Evolutionary conservation across 257 asterid genomes (phyloP).

Genomic region (Nicotiana undulata): DNA sequence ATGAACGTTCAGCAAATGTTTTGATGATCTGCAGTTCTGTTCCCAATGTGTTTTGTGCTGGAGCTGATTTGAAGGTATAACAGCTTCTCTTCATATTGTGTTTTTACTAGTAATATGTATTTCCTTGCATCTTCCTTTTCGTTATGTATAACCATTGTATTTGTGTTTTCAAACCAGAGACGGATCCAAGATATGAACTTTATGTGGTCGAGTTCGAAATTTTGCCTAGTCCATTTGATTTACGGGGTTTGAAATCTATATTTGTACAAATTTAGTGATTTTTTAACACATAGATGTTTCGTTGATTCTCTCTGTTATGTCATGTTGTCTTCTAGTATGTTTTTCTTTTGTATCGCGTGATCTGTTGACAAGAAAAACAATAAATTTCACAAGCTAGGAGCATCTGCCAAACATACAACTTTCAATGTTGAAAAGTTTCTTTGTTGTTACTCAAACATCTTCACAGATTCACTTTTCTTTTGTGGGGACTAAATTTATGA

Average conservation of each 20-base stretch:
- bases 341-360: background rate
- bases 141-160: background rate
- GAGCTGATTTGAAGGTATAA: constrained; percentile 92
- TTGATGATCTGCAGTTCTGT: constrained; percentile 79
- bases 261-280: too few species aligned
- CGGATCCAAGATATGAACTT: too few species aligned
- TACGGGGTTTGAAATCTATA: too few species aligned
- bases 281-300: background rate
- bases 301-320: background rate
- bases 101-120: background rate
- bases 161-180: background rate
- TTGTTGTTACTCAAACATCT: background rate
- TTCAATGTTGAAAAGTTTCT: background rate
- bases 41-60: constrained; percentile 81
- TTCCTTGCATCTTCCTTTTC: background rate
- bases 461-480: background rate
- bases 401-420: background rate
- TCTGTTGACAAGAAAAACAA: background rate
- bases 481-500: background rate
- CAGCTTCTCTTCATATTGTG: background rate
- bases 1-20: constrained; percentile 49
- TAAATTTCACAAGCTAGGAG: background rate
- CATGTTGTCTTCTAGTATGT: background rate
- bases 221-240: too few species aligned
- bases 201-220: too few species aligned